phyloP scores from a whole-genome alignment of 306 rosid genomes.

The Trifolium repens region DNA sequence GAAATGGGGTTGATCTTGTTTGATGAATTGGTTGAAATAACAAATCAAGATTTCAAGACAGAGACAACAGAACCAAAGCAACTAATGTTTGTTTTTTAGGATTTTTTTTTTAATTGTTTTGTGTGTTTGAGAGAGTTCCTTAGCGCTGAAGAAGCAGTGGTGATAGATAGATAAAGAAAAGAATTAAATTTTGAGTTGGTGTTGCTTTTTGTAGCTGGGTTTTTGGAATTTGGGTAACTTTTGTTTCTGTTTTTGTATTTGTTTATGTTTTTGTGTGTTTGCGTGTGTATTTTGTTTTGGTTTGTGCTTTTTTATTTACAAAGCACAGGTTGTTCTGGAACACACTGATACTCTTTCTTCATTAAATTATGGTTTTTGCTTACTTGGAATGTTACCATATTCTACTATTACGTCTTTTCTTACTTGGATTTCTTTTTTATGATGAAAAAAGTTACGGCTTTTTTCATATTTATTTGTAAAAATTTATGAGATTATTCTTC shows the following conservation, averaged over 20 bases:
- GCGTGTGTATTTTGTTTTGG: constrained; percentile 5
- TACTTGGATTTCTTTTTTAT: no score
- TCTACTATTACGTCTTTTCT: no score
- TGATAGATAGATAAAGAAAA: constrained; percentile 9
- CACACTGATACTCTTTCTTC: not conserved
- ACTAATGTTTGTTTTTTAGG: not conserved
- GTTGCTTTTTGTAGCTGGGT: constrained; percentile 34
- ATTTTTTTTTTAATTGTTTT: not conserved
- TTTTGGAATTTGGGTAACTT: constrained; percentile 12
- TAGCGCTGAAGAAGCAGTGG: constrained; percentile 27
- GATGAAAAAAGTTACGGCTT: no score
- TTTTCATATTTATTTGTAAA: no score
- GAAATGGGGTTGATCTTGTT: constrained; percentile 37
- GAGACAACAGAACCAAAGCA: not conserved
- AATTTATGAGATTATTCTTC: no score
- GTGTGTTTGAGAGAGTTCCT: constrained; percentile 25
- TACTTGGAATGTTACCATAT: not conserved
- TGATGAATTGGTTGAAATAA: not conserved
- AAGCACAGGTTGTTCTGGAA: constrained; percentile 2
- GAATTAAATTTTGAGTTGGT: constrained; percentile 13
- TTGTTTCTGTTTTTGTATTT: not conserved
- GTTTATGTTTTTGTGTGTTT: not conserved
- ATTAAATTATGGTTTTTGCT: not conserved
- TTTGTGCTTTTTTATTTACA: not conserved
- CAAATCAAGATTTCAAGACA: not conserved